A percentile compares a stretch with the other conserved stretches of the same genome.
Conservation (phyloP, 2,329 filamentous ascomycete species). For the Neurospora sp. region DNA sequence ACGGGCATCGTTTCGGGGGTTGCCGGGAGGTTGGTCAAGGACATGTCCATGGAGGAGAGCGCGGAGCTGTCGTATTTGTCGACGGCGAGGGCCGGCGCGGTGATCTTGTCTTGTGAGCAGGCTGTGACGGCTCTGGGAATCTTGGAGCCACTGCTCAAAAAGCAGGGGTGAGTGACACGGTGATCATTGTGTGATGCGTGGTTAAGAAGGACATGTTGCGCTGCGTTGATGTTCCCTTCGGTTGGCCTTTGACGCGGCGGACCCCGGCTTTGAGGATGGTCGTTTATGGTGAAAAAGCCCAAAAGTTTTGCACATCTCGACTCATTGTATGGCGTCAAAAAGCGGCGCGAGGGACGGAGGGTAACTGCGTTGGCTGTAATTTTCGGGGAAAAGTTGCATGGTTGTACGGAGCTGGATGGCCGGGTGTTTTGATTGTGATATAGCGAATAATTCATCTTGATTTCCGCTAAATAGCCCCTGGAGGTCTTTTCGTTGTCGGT, state of each 20-base stretch:
- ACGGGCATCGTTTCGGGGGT: slow-evolving; percentile 95
- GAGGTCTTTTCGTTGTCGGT: neutral
- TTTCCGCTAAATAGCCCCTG: neutral
- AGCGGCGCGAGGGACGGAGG: neutral
- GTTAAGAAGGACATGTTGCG: neutral
- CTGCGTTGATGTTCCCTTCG: neutral
- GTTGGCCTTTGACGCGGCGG: too few species aligned
- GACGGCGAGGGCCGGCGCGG: slow-evolving; percentile 78
- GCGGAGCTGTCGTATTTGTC: slow-evolving; percentile 86
- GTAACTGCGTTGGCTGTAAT: neutral
- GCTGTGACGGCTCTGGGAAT: slow-evolving; percentile 64
- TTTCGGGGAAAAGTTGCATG: neutral
- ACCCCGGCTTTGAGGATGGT: neutral
- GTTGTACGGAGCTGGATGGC: neutral
- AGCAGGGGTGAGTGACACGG: slow-evolving; percentile 14
- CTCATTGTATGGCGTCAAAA: neutral
- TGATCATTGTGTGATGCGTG: neutral
- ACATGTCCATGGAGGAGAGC: slow-evolving; percentile 45
- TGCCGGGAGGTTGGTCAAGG: slow-evolving; percentile 69
- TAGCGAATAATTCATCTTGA: neutral
- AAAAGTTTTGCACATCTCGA: neutral
- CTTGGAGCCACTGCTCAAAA: slow-evolving; percentile 42
- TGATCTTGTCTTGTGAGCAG: slow-evolving; percentile 71
- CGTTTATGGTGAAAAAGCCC: neutral
- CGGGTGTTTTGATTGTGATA: neutral